Percentiles rank a stretch among this genome's conserved stretches.
These are phyloP conservation scores for Trichoderma semiorbis DNA, from an alignment of 2,329 filamentous ascomycete genomes.

Conservation along the genomic window DNA sequence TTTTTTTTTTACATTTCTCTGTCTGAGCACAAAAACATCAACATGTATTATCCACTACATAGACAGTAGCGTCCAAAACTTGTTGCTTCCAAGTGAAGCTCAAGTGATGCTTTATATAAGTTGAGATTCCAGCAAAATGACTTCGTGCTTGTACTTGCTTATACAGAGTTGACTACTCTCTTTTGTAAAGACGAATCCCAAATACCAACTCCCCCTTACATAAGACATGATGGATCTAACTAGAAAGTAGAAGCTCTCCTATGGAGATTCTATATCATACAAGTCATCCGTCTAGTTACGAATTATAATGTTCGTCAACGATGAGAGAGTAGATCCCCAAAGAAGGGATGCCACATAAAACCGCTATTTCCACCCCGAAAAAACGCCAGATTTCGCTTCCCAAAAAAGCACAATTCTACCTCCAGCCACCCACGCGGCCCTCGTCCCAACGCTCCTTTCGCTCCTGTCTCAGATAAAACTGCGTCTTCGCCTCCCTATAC, in stretches of 20 bases:
- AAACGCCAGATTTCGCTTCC: background rate
- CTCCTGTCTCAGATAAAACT: conserved; percentile 78
- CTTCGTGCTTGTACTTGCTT: background rate
- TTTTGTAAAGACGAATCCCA: background rate
- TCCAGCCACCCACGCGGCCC: conserved; percentile 90
- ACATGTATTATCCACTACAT: background rate
- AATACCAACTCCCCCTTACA: background rate
- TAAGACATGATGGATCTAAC: background rate
- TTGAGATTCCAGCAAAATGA: background rate
- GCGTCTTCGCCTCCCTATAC: conserved; percentile 74
- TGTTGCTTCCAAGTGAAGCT: background rate
- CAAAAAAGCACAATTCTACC: conserved; percentile 45
- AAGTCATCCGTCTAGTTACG: background rate
- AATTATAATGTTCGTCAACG: background rate
- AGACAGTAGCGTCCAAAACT: background rate
- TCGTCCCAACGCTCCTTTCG: conserved; percentile 94
- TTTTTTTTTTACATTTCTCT: background rate
- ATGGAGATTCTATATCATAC: background rate
- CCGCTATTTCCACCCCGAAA: background rate
- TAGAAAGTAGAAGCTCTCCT: background rate
- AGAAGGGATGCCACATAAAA: background rate
- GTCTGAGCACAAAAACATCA: background rate
- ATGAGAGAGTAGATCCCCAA: background rate
- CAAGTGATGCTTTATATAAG: background rate
- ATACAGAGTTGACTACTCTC: background rate